Base-by-base conservation (phyloP, 805 yeast genomes). In the Candida caryicola region DNA sequence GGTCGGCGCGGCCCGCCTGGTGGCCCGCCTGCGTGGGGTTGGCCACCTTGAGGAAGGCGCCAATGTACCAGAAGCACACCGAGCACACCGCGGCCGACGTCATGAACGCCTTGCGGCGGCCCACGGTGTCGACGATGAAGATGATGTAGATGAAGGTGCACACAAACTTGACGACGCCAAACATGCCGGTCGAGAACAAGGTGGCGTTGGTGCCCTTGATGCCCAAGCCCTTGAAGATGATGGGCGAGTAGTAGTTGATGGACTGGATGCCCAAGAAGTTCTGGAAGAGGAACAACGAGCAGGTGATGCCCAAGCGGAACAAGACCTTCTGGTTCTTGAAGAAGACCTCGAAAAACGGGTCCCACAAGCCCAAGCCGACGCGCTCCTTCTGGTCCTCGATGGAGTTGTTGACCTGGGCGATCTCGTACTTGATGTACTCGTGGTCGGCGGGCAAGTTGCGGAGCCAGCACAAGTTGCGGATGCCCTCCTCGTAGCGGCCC, bases 241-340 rank as follows among this genome's bases (percentile, higher is more conserved):
- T 52, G 12, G 69, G 69, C 12, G 69, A 60, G 49, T 64, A 64
- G 45, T 64, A 64, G 48, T 64, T 64, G 45, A 64, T 63, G 6
- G 65, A 55, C 49, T 64, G 69, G 46, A 64, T 62, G 10, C 71
- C 71, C 51, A 63, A 53, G 44, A 66, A 63, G 51, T 64, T 65
- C 43, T 62, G 69, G 50, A 62, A 62, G 19, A 64, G 50, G 41
- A 63, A 62, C 31, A 65, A 51, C 5, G 55, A 33, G 38, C 64
- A 56, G 4, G 69, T 61, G 36, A 64, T 50, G n/a, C 51, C 29
- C 43, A 64, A 46, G n/a, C 69, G 44, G 38, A 46, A 44, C 23
- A 62, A 47, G 4, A 62, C 46, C 39, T 49, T 53, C 31, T 40
- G 42, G 50, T 60, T 57, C 15, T 40, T 41, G 31, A 57, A 38